Conservation (phyloP, 176 grass and related monocot species). For the Musa acuminata region DNA sequence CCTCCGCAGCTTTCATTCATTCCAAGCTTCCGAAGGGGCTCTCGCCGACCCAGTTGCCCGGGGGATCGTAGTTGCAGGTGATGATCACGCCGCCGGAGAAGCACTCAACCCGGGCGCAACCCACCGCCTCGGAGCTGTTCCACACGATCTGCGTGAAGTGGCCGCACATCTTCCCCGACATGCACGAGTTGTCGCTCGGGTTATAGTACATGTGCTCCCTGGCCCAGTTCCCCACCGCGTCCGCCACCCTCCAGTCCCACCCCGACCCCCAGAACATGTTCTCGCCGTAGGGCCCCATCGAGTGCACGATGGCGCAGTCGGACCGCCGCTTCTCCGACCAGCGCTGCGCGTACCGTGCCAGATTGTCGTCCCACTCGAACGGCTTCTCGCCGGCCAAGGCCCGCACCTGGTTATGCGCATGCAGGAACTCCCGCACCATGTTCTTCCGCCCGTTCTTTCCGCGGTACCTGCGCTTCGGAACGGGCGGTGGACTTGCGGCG, state of each 20-base stretch:
- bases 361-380: neutral
- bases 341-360: constrained; percentile 11
- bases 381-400: neutral
- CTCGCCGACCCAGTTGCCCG: constrained; percentile 18
- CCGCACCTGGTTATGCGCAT: constrained; percentile 7
- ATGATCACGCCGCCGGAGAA: constrained; percentile 11
- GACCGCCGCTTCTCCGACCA: neutral
- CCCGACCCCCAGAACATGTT: constrained; percentile 24
- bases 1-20: neutral
- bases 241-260: neutral
- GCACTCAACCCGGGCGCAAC: constrained; percentile 13
- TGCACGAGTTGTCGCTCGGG: neutral
- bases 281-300: constrained; percentile 19
- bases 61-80: constrained; percentile 19
- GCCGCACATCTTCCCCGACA: neutral
- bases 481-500: too few relatives aligned
- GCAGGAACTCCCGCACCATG: neutral
- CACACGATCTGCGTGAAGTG: constrained; percentile 25
- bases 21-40: neutral
- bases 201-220: constrained; percentile 7
- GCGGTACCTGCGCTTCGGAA: too few relatives aligned
- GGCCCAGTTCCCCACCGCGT: constrained; percentile 7
- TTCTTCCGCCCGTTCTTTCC: too few relatives aligned
- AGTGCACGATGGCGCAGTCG: constrained; percentile 11
- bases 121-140: constrained; percentile 7